Evolutionary conservation across 495 filamentous ascomycete genomes (phyloP).

Genomic region (Neurospora sp.): DNA sequence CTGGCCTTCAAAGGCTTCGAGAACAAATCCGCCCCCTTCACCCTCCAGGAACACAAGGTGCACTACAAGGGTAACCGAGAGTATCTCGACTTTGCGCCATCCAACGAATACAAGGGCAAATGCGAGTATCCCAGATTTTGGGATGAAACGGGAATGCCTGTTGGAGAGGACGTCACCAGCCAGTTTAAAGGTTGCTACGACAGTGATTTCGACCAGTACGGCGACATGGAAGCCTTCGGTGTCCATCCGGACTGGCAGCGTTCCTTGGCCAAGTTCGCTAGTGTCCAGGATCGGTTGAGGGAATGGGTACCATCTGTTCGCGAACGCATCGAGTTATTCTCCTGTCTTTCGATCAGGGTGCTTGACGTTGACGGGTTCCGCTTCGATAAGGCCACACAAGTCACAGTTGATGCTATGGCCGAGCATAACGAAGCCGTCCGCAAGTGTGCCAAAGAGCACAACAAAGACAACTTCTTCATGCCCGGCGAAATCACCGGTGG

Average conservation of each 20-base stretch:
- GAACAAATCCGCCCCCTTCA: constrained; percentile 46
- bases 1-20: constrained; percentile 42
- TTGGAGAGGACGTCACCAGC: constrained; percentile 35
- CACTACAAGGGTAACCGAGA: constrained; percentile 45
- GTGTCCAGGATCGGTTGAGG: constrained; percentile 63
- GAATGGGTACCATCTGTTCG: constrained; percentile 57
- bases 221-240: constrained; percentile 57
- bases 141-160: constrained; percentile 46
- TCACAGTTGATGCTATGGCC: constrained; percentile 53
- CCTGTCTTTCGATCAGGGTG: constrained; percentile 54
- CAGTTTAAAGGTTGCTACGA: constrained; percentile 48
- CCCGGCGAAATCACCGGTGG: constrained; percentile 56
- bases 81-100: constrained; percentile 49
- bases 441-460: constrained; percentile 43
- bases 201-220: constrained; percentile 62
- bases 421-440: constrained; percentile 44
- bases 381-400: constrained; percentile 55
- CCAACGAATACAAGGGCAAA: constrained; percentile 46
- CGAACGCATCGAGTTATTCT: constrained; percentile 50
- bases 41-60: constrained; percentile 40
- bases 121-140: constrained; percentile 60
- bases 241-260: constrained; percentile 55
- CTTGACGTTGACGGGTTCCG: constrained; percentile 62
- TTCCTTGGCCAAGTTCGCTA: constrained; percentile 60
- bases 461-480: constrained; percentile 57